phyloP scores from a whole-genome alignment of 164 flowering plant genomes.

The Tinospora cordifolia region DNA sequence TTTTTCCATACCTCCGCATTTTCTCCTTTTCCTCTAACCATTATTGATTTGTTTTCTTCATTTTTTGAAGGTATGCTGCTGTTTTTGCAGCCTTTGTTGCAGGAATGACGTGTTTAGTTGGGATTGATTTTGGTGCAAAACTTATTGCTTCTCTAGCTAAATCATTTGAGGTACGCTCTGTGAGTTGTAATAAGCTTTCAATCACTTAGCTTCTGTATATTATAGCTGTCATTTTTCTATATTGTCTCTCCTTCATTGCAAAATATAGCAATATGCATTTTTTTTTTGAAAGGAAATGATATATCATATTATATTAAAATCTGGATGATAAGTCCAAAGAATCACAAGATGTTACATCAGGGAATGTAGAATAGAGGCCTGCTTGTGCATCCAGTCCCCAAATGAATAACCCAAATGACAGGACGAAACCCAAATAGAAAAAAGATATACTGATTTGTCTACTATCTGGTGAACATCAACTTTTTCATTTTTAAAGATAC shows the following conservation, averaged over 20 bases:
- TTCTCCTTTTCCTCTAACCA: neutral
- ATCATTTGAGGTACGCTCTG: constrained; percentile 64
- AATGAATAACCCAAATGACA: too few species aligned
- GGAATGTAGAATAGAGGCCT: too few species aligned
- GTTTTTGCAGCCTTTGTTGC: constrained; percentile 89
- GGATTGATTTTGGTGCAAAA: constrained; percentile 85
- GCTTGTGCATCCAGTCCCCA: too few species aligned
- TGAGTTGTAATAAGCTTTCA: neutral
- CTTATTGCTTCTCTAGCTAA: constrained; percentile 72
- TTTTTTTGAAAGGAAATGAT: too few species aligned
- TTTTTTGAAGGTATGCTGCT: constrained; percentile 72
- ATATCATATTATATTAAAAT: too few species aligned
- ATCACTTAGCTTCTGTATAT: neutral
- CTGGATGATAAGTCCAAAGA: too few species aligned
- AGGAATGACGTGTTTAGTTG: constrained; percentile 78
- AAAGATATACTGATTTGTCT: too few species aligned
- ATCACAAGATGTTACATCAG: too few species aligned
- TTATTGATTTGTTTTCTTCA: neutral
- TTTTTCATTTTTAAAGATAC: too few species aligned
- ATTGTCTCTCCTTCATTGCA: neutral
- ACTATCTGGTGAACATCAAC: too few species aligned
- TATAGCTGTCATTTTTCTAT: neutral
- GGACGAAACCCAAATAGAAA: too few species aligned
- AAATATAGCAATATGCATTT: neutral
- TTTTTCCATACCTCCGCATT: neutral